A percentile compares a stretch with the other conserved stretches of the same genome.
Conservation (phyloP, 106 monocot species). For the Allium fistulosum region DNA sequence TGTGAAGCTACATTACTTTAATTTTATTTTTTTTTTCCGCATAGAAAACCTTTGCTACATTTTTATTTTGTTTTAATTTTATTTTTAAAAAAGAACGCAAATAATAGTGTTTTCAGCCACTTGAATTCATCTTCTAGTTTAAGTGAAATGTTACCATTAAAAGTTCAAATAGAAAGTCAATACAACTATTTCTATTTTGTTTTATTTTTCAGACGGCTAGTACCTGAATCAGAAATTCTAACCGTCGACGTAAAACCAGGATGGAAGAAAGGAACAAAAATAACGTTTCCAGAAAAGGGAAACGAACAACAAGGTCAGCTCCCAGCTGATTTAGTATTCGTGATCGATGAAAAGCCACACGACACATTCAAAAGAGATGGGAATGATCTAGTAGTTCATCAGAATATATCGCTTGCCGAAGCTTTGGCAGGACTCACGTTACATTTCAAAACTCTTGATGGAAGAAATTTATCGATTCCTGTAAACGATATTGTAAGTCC, state of each 20-base stretch:
- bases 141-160: too few species aligned
- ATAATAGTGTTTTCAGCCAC: too few species aligned
- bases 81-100: too few species aligned
- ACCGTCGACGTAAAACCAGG: conserved; percentile 75
- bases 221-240: conserved; percentile 56
- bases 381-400: conserved; percentile 58
- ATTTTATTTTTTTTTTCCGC: too few species aligned
- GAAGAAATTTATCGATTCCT: conserved; percentile 36
- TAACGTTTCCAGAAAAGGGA: conserved; percentile 77
- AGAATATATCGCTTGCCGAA: conserved; percentile 51
- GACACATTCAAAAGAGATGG: conserved; percentile 67
- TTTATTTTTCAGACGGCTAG: conserved; percentile 27
- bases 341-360: conserved; percentile 88
- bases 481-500: conserved; percentile 48
- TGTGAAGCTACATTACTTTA: too few species aligned
- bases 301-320: conserved; percentile 42
- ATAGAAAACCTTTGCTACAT: too few species aligned
- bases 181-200: neutral
- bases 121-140: too few species aligned
- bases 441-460: conserved; percentile 50
- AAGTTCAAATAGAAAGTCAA: too few species aligned
- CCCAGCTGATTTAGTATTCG: conserved; percentile 66
- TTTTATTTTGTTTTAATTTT: too few species aligned
- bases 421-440: conserved; percentile 51
- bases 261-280: conserved; percentile 93